A percentile compares a stretch with the other conserved stretches of the same genome.
phyloP scores from a whole-genome alignment of 805 yeast species.

The Metschnikowia baotianmanensis region DNA sequence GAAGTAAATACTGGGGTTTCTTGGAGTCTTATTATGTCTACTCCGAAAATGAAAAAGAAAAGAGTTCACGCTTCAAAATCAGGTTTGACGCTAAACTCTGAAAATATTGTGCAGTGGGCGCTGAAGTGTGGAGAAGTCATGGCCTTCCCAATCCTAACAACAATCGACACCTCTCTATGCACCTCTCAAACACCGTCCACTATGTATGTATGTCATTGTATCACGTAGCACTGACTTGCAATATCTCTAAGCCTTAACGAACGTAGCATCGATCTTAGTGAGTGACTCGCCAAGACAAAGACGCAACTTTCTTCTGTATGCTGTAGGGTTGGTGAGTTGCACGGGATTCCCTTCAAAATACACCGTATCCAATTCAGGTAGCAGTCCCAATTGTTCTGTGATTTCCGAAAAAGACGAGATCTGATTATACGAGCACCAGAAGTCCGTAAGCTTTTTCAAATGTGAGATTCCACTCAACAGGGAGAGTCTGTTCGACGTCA shows the following conservation, averaged over 20 bases:
- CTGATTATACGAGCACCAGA: constrained; percentile 88
- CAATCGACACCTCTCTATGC: too few species aligned
- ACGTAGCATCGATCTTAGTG: constrained; percentile 89
- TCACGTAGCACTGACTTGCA: not conserved
- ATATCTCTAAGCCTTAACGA: constrained; percentile 36
- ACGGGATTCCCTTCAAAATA: constrained; percentile 93
- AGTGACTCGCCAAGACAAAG: constrained; percentile 70
- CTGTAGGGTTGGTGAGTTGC: constrained; percentile 67
- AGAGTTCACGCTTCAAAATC: too few species aligned
- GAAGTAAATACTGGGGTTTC: too few species aligned
- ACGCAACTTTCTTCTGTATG: constrained; percentile 80
- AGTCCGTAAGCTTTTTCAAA: constrained; percentile 72
- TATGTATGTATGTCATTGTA: too few species aligned
- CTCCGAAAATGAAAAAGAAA: too few species aligned
- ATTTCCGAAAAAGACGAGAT: constrained; percentile 68
- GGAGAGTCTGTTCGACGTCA: constrained; percentile 69
- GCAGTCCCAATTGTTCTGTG: constrained; percentile 57
- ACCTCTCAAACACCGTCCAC: too few species aligned
- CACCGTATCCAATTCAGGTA: constrained; percentile 75
- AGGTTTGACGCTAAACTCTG: too few species aligned
- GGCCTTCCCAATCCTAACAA: too few species aligned
- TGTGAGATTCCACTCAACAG: constrained; percentile 64
- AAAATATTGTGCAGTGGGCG: too few species aligned
- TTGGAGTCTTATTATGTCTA: too few species aligned
- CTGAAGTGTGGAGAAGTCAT: too few species aligned